These are phyloP conservation scores for Alternaria rosae DNA, from an alignment of 2,329 filamentous ascomycete species.

Conservation along the genomic window DNA sequence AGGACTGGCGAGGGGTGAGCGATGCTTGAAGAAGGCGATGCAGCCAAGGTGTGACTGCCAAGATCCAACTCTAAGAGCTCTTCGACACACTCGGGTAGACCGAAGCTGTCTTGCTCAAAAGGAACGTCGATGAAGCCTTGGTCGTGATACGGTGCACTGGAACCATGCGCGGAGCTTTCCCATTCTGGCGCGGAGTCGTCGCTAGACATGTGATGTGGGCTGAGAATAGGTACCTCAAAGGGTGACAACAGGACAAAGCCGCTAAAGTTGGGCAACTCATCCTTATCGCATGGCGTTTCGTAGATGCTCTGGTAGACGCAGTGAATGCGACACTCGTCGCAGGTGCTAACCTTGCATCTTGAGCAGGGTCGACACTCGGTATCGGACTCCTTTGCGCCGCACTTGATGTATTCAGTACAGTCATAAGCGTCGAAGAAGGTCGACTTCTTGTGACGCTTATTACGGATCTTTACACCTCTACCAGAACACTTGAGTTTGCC, in stretches of 20 bases:
- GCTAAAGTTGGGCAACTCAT: conserved; percentile 42
- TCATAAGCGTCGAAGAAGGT: conserved; percentile 29
- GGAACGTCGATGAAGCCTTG: conserved; percentile 43
- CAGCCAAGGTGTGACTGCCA: conserved; percentile 23
- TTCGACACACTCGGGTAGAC: conserved; percentile 33
- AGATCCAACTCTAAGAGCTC: conserved; percentile 38
- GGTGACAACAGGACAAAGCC: conserved; percentile 39
- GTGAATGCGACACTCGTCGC: conserved; percentile 47
- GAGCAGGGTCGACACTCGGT: conserved; percentile 36
- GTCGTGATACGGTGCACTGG: conserved; percentile 36
- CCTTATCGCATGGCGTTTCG: conserved; percentile 30
- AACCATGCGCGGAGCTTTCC: conserved; percentile 15
- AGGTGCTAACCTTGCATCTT: conserved; percentile 39
- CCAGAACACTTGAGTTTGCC: conserved; percentile 39
- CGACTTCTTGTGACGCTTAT: conserved; percentile 32
- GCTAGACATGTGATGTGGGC: conserved; percentile 31
- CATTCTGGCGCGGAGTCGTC: conserved; percentile 7
- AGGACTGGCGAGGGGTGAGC: conserved; percentile 36
- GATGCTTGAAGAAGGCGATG: conserved; percentile 29
- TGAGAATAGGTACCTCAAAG: conserved; percentile 39
- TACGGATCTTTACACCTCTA: conserved; percentile 33
- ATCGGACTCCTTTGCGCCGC: conserved; percentile 17
- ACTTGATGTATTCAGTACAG: conserved; percentile 34
- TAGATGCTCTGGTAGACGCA: conserved; percentile 45
- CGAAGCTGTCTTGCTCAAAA: conserved; percentile 24